Percentiles rank a stretch among this genome's conserved stretches.
Evolutionary conservation across 805 yeast genomes (phyloP).

Genomic region (Kazachstania kunashirensis): DNA sequence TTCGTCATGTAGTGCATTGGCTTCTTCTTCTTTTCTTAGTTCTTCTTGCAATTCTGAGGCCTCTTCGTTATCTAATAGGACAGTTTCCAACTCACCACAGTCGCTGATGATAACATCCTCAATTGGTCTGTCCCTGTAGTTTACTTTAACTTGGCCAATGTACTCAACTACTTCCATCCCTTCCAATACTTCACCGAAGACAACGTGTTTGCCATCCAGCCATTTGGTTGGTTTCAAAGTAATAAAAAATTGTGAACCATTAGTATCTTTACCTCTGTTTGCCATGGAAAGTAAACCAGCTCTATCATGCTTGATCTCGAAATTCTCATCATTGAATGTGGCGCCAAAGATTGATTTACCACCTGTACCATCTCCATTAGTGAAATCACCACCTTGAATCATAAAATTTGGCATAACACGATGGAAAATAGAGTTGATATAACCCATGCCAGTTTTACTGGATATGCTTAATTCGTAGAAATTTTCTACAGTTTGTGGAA

Average conservation of each 20-base stretch:
- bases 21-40: constrained; percentile 3
- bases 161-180: constrained; percentile 75
- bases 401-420: constrained; percentile 70
- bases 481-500: constrained; percentile 89
- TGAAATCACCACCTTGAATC: constrained; percentile 77
- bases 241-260: constrained; percentile 92
- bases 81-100: constrained; percentile 12
- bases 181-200: constrained; percentile 78
- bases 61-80: constrained; percentile 2
- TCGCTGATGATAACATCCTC: constrained; percentile 8
- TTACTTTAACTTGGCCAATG: constrained; percentile 44
- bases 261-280: constrained; percentile 93
- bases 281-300: constrained; percentile 87
- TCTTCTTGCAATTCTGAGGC: constrained; percentile 6
- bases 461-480: constrained; percentile 89
- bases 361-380: constrained; percentile 86
- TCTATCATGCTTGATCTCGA: constrained; percentile 56
- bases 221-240: constrained; percentile 65
- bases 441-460: constrained; percentile 78
- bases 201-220: constrained; percentile 88
- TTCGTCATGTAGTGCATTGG: constrained; percentile 4
- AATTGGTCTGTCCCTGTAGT: constrained; percentile 7
- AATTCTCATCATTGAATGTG: constrained; percentile 62
- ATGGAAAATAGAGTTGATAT: constrained; percentile 80
- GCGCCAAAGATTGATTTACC: constrained; percentile 79